Conservation (phyloP, 805 yeast genomes). For the Wickerhamiella allomyrinae region DNA sequence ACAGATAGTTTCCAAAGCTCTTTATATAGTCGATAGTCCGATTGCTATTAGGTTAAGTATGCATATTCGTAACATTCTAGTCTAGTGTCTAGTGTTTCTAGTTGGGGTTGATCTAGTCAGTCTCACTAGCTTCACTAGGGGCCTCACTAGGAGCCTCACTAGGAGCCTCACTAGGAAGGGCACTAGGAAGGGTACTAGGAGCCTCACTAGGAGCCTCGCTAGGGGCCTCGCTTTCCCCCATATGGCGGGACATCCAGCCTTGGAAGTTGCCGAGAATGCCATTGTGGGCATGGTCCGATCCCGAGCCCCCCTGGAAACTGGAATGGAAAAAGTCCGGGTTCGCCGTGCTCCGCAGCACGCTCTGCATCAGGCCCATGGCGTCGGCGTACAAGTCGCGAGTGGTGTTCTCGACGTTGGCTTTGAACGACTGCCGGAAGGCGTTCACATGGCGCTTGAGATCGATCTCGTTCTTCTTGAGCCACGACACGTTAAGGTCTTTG, state of each 20-base stretch:
- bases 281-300: constrained; percentile 9
- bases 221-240: constrained; percentile 13
- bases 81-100: background rate
- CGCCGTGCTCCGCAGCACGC: constrained; percentile 15
- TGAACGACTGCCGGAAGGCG: constrained; percentile 79
- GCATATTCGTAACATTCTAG: background rate
- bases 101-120: background rate
- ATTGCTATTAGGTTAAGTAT: background rate
- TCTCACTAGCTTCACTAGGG: background rate
- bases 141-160: background rate
- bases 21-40: constrained; percentile 15
- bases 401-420: constrained; percentile 50
- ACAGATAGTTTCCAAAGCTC: constrained; percentile 47
- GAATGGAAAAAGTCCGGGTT: constrained; percentile 5
- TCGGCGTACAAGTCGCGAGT: constrained; percentile 77
- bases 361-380: constrained; percentile 19
- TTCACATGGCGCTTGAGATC: constrained; percentile 82
- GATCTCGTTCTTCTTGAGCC: constrained; percentile 94
- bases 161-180: background rate
- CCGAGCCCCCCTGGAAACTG: constrained; percentile 7
- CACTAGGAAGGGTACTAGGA: background rate
- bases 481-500: constrained; percentile 88
- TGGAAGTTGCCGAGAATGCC: constrained; percentile 21
- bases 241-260: constrained; percentile 23
- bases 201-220: constrained; percentile 9